Base-by-base conservation (phyloP, 1,284 basidiomycete species). In the Puccinia triticina region DNA sequence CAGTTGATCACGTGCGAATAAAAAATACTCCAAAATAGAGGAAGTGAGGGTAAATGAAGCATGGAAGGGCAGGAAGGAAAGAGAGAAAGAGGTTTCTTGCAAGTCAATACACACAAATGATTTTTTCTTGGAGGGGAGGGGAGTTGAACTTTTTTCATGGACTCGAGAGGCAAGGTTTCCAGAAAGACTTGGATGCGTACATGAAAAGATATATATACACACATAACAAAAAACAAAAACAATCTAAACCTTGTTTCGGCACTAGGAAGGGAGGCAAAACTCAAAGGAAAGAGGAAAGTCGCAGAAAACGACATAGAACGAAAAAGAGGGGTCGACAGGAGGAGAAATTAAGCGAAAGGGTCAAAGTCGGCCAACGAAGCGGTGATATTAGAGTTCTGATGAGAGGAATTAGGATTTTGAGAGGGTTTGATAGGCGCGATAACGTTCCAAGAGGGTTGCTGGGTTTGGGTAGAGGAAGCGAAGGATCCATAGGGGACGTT, bases 341-440 rank as follows among this genome's bases (percentile, higher is more conserved):
- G 34, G 29, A 67, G 40, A n/a, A 48, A 71, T 43, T 71, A 71
- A 71, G 79, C 79, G 61, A 81, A 81, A 5, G 79, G 79, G 73
- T 81, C 79, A 23, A 81, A 81, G 48, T 81, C 79, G 29, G 69
- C 53, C 57, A 81, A 50, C 23, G 67, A 32, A 37, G 55, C 55
- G 16, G 37, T 14, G 53, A 34, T 46, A 12, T 55, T 59, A 43
- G 43, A 29, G 34, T 81, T 73, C 55, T 48, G 72, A 29, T 18
- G 12, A 1, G 34, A 12, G n/a, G 26, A 3, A 32, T 32, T 43
- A 32, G 37, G n/a, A 23, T 53, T 61, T 46, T 66, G 61, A 37
- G 61, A 40, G 34, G 40, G 46, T 26, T 80, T 71, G 71, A 48
- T 55, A 50, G 79, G 79, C 10, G 69, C 53, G 32, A 81, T 74